Evolutionary conservation across 2,329 filamentous ascomycete genomes (phyloP), one percentile per base, ranked within the genome.

Genomic region (Neopestalotiopsis clavispora): DNA sequence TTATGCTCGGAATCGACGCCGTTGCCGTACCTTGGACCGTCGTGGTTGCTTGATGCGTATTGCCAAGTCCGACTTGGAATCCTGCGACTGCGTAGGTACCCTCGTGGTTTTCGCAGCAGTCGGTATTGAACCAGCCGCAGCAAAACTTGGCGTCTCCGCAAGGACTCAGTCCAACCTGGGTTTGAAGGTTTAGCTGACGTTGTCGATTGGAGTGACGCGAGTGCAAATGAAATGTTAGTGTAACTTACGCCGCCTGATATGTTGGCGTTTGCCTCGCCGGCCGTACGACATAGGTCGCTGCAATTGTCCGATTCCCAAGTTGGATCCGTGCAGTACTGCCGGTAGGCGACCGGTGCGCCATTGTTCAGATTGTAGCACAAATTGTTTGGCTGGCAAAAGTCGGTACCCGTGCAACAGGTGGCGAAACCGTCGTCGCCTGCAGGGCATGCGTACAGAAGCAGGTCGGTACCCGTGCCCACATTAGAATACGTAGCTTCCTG

Each of bases 321-420:
- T 23, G 30, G 34, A 62, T 62, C 59, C 9, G 59, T 62, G 34
- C 59, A 62, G 59, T 62, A 62, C 12, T 62, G 59, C n/a, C 59
- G 23, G 5, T 42, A 42, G 9, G n/a, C 59, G 12, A 40, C 32
- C 14, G 59, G 59, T 6, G 13, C 9, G 12, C 59, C 59, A 20
- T 42, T n/a, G 30, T 42, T 23, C 7, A 62, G 12, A 23, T 62
- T 62, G 34, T 62, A 62, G 34, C 59, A 62, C 59, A 62, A 34
- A n/a, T 62, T 62, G 34, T 62, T n/a, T 6, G 59, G 59, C 1
- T 62, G 59, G 34, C 59, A 62, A 23, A 62, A 62, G 32, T 62
- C 59, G n/a, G 23, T 34, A 13, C 59, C 32, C 34, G 40, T 32
- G 10, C 59, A 62, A 62, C 59, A 62, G 14, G 59, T 62, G n/a